phyloP scores from a whole-genome alignment of 2,329 filamentous ascomycete species.

The Diaporthe vexans region DNA sequence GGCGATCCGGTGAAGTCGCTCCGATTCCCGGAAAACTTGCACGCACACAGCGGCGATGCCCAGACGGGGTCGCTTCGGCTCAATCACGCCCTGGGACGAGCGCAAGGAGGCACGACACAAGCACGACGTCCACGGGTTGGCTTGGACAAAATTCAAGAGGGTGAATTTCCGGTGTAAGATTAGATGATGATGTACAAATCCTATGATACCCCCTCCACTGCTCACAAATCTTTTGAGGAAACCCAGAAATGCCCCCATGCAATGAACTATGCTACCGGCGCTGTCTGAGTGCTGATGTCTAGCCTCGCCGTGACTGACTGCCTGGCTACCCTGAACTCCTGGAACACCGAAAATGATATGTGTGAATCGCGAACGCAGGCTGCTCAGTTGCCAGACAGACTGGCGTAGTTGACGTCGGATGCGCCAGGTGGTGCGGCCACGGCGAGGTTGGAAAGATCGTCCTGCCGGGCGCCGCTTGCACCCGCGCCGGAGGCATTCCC shows the following conservation, averaged over 20 bases:
- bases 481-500: constrained; percentile 47
- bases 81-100: not conserved
- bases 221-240: not conserved
- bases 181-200: constrained; percentile 41
- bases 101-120: not conserved
- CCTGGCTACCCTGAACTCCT: constrained; percentile 46
- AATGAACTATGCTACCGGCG: constrained; percentile 21
- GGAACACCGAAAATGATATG: constrained; percentile 46
- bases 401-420: constrained; percentile 86
- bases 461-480: constrained; percentile 43
- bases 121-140: not conserved
- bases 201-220: constrained; percentile 51
- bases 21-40: not conserved
- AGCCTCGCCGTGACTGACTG: not conserved
- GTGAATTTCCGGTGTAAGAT: constrained; percentile 35
- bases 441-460: constrained; percentile 52
- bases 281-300: constrained; percentile 1
- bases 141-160: not conserved
- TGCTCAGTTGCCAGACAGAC: constrained; percentile 75
- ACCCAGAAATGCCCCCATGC: constrained; percentile 13
- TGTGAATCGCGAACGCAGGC: not conserved
- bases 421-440: constrained; percentile 85
- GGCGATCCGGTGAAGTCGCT: not conserved
- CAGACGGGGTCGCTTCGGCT: too few relatives aligned
- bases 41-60: not conserved